Base-by-base conservation (phyloP, 2,329 filamentous ascomycete species). In the Diplodia scrobiculata region DNA sequence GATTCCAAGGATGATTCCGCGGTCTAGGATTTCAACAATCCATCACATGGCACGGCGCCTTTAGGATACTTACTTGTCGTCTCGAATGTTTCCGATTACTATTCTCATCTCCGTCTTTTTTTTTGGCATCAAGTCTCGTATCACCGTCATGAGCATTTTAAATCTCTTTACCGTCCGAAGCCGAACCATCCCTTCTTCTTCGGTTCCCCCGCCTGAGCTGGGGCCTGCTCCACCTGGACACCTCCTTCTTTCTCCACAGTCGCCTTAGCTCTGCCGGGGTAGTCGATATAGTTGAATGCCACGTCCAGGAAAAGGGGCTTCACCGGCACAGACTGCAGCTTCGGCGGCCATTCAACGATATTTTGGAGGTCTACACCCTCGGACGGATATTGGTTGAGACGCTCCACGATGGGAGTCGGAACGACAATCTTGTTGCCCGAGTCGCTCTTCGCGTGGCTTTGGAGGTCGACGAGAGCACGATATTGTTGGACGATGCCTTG, bases 291-390 rank as follows among this genome's bases (percentile, higher is more conserved):
- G 76, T 98, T 98, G 91, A 92, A 99, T 10, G 95, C 95, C 7
- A 97, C 89, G 74, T 99, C 95, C 67, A 98, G 86, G 83, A 98
- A 98, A 38, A 98, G 84, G 32, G 95, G 95, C 81, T 99, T 99
- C 63, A 97, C 89, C 0, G 95, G 92, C 47, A 98, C 87, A 1
- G 90, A 84, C 68, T 91, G 87, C 70, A 97, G 81, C 74, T 88
- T 90, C 1, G 94, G 93, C 13, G 95, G 95, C 77, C 93, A 97
- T 4, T 88, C 86, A 54, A 98, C 93, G 29, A 99, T 81, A 70
- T 94, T 94, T 50, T 83, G 83, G 29, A 97, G 82, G 75, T 97
- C 88, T 10, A 92, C 85, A 36, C 85, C 87, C 29, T 85, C 85
- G 3, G 83, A 79, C 1, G 91, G 90, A 75, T 93, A 98, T 69